A percentile compares a stretch with the other conserved stretches of the same genome.
These are phyloP conservation scores for Globisporangium middletonii DNA, from an alignment of 352 stramenopile genomes.

Conservation along the genomic window DNA sequence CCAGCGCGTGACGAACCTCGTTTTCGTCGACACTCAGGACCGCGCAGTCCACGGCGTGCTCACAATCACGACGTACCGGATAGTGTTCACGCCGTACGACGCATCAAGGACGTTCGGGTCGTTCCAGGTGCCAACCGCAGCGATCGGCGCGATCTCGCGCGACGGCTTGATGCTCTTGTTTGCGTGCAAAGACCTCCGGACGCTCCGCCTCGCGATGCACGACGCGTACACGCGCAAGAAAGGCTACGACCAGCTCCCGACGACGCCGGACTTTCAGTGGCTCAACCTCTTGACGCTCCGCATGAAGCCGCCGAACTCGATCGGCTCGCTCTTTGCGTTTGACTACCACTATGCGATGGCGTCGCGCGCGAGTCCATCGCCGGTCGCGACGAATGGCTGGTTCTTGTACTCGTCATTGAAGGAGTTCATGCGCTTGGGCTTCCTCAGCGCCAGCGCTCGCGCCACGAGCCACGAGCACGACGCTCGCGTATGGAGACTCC, in stretches of 20 bases:
- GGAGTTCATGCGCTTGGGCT: constrained; percentile 81
- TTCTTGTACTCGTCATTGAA: constrained; percentile 75
- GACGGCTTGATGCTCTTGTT: constrained; percentile 81
- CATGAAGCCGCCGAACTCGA: constrained; percentile 77
- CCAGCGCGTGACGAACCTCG: constrained; percentile 80
- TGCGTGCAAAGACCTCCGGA: constrained; percentile 73
- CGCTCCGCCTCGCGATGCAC: constrained; percentile 31
- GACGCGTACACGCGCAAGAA: constrained; percentile 83
- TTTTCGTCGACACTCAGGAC: constrained; percentile 78
- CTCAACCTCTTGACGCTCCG: constrained; percentile 23
- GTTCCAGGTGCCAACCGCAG: constrained; percentile 75
- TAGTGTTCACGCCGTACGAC: constrained; percentile 83
- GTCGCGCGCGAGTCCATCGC: constrained; percentile 18
- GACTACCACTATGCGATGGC: constrained; percentile 69
- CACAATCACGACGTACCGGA: constrained; percentile 80
- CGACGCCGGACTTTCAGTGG: constrained; percentile 64
- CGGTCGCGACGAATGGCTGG: constrained; percentile 69
- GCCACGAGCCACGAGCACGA: constrained; percentile 13
- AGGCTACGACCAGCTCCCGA: constrained; percentile 68
- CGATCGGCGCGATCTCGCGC: constrained; percentile 70
- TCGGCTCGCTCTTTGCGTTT: constrained; percentile 72
- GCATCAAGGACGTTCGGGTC: constrained; percentile 80
- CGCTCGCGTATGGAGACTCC: constrained; percentile 52
- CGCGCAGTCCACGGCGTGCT: constrained; percentile 78
- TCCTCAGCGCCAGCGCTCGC: constrained; percentile 32